Evolutionary conservation across 164 flowering plant species (phyloP).

Genomic region (Aristolochia fimbriata): DNA sequence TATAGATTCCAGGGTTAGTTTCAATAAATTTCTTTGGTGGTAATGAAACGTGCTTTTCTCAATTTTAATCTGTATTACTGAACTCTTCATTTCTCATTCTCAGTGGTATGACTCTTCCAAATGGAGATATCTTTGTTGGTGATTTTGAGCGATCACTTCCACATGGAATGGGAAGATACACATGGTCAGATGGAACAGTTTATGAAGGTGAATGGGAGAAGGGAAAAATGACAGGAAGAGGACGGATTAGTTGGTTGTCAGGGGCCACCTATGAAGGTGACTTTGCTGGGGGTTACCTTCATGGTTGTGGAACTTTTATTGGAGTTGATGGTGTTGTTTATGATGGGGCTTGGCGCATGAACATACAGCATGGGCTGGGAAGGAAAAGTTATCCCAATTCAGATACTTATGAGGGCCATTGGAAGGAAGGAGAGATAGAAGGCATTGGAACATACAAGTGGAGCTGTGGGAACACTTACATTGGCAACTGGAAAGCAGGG

Average conservation of each 20-base stretch:
- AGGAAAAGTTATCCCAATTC: conserved; percentile 47
- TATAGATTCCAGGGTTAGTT: background rate
- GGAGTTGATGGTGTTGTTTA: conserved; percentile 47
- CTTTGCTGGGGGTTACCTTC: conserved; percentile 69
- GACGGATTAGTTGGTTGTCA: conserved; percentile 56
- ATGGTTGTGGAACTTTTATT: conserved; percentile 54
- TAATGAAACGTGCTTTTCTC: background rate
- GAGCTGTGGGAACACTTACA: conserved; percentile 51
- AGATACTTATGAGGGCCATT: conserved; percentile 80
- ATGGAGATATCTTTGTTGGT: conserved; percentile 74
- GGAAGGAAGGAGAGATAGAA: conserved; percentile 79
- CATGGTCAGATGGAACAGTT: conserved; percentile 66
- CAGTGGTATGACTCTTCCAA: conserved; percentile 28
- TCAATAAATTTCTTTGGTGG: background rate
- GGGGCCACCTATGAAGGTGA: conserved; percentile 75
- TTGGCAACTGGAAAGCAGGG: conserved; percentile 80
- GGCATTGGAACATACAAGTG: conserved; percentile 76
- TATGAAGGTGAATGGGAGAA: conserved; percentile 88
- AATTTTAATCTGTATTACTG: no score
- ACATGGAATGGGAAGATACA: conserved; percentile 70
- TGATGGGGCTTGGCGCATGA: conserved; percentile 75
- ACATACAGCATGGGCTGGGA: conserved; percentile 69
- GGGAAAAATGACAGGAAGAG: conserved; percentile 79
- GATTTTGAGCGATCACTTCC: conserved; percentile 45
- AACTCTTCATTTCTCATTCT: background rate